Evolutionary conservation across 495 filamentous ascomycete species (phyloP), one percentile per base, ranked within the genome.

Genomic region (Neurospora intermedia): DNA sequence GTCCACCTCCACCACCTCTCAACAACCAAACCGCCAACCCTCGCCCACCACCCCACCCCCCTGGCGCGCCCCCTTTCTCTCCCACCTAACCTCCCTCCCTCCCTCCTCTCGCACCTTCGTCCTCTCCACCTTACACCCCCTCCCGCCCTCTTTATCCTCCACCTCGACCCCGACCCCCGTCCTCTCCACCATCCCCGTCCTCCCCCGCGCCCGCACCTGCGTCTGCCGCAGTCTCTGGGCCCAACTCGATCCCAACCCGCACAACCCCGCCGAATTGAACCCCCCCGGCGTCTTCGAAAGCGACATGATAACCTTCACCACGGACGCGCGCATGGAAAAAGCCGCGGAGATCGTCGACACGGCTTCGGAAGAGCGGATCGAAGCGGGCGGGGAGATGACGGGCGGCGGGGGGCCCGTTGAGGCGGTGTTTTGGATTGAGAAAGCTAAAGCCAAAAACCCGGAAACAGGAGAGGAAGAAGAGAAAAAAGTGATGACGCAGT

Each of bases 311-410:
- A 89, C 91, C 2, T 91, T 98, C 74, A 98, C 95, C 0, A 97
- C 94, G 0, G 96, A 99, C 79, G 86, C 87, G 11, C 86, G 96
- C 13, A 97, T 94, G 93, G 86, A 90, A 42, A 99, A 99, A 84
- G 83, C 90, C 3, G 81, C 80, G 4, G 90, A 98, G 79, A 75
- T 98, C 0, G 86, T 90, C 54, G 83, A 81, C 46, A 83, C 79
- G 31, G 80, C 80, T 27, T 10, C 54, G 0, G 54, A 2, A 0
- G 1, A 66, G 15, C 3, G 7, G 54, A 75, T 27, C 1, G 69
- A 9, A 5, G 35, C 15, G 20, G 59, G 69, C 20, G 78, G 82
- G 59, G 88, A 85, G 18, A 85, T 45, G 43, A 41, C 84, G 43
- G 90, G 89, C 6, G 89, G 89, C 7, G 92, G 91, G 0, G 90